Base-by-base conservation (phyloP, 176 grass and related monocot genomes). In the Ananas comosus region DNA sequence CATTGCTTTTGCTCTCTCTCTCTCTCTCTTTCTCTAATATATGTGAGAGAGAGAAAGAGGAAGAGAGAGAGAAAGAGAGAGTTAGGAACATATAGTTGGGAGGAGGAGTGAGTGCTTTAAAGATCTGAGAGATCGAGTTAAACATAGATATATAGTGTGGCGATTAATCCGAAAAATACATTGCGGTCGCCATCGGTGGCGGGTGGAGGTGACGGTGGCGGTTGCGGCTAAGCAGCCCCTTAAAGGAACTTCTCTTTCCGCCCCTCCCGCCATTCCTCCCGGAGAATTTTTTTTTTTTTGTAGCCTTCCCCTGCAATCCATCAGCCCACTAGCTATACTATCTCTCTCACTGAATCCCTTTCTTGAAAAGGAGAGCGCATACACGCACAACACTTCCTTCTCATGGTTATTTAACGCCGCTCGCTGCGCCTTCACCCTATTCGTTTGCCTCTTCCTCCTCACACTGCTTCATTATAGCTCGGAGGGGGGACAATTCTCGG, bases 241-340 rank as follows among this genome's bases (percentile, higher is more conserved):
- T 90, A 50, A 70, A 70, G 59, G 49, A 70, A 69, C 69, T 84
- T 81, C 77, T 61, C 72, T 88, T 64, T 96, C 83, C 49, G 64
- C 80, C 33, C 33, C 33, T 42, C 33, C 5, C 33, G 33, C 78
- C 85, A 74, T 79, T 76, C 52, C 83, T 78, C 80, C 80, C 73
- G 76, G 81, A 85, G 33, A 42, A 7, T 27, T 27, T 27, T 27
- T 27, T 27, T 27, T 42, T 42, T 7, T 42, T 82, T 79, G 83
- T 49, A 83, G 76, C 73, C 92, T 92, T 96, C 70, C 83, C 86
- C 81, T 77, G 80, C 83, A 96, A 91, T 96, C 85, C 83, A 86
- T 91, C 85, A 79, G 76, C 74, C 53, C 82, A 83, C 86, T 84
- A 78, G 70, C 78, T 78, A 29, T 78, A 29, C 22, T 49, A 69